phyloP scores from a whole-genome alignment of 2,329 filamentous ascomycete species.

The Xylaria digitata region DNA sequence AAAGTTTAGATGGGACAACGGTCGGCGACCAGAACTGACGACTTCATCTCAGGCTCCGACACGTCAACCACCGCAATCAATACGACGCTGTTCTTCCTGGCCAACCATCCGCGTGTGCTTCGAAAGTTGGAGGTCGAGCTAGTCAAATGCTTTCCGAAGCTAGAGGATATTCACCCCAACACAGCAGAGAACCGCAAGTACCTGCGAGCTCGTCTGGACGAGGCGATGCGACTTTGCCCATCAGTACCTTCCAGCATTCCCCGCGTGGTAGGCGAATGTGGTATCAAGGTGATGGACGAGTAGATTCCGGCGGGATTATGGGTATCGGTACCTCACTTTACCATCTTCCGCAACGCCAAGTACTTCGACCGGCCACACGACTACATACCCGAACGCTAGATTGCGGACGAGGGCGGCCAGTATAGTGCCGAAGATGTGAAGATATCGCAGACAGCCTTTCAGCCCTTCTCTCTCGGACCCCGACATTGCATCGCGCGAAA shows the following conservation, averaged over 20 bases:
- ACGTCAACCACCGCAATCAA: conserved; percentile 9
- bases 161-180: conserved; percentile 21
- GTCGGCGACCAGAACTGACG: neutral
- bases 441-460: conserved; percentile 7
- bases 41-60: neutral
- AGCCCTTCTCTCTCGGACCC: conserved; percentile 22
- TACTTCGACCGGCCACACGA: conserved; percentile 24
- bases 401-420: neutral
- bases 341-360: conserved; percentile 21
- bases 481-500: conserved; percentile 19
- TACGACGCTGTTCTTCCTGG: conserved; percentile 20
- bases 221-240: conserved; percentile 36
- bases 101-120: conserved; percentile 15
- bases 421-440: conserved; percentile 12
- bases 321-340: conserved; percentile 28
- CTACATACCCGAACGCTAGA: conserved; percentile 37
- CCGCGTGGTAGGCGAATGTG: conserved; percentile 26
- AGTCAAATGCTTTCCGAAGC: too few relatives aligned
- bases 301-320: conserved; percentile 23
- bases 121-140: too few relatives aligned
- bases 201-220: conserved; percentile 37
- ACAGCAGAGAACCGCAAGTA: conserved; percentile 29
- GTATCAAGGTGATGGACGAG: conserved; percentile 17
- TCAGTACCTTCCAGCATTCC: conserved; percentile 26
- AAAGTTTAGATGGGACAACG: too few relatives aligned